Conservation (phyloP, 2,329 filamentous ascomycete genomes). For the Hypoxylon sp. region DNA sequence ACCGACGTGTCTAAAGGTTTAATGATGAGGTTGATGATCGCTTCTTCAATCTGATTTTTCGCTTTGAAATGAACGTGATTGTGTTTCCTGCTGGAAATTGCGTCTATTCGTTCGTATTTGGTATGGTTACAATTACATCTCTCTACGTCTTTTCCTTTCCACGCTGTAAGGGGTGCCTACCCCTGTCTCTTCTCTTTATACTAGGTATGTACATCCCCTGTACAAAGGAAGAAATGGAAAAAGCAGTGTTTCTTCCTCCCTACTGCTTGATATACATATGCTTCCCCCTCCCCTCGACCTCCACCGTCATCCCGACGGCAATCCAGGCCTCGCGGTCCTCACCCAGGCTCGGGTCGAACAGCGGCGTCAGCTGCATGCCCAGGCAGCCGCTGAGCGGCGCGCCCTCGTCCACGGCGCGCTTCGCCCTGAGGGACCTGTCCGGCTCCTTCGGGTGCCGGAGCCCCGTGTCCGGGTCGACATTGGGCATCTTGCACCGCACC, state of each 20-base stretch:
- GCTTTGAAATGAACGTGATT: not conserved
- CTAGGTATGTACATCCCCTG: not conserved
- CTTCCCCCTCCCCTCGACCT: constrained; percentile 60
- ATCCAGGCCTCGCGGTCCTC: constrained; percentile 57
- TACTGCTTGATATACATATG: constrained; percentile 58
- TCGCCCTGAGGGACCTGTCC: constrained; percentile 67
- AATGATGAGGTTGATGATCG: constrained; percentile 22
- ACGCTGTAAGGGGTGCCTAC: no score
- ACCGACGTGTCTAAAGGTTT: constrained; percentile 5
- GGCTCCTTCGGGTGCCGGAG: constrained; percentile 66
- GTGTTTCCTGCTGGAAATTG: not conserved
- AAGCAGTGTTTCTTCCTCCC: constrained; percentile 5
- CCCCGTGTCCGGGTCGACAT: constrained; percentile 73
- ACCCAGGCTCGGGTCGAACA: constrained; percentile 55
- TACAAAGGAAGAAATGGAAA: not conserved
- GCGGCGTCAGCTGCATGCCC: constrained; percentile 74
- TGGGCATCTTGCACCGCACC: constrained; percentile 77
- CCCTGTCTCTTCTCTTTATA: no score
- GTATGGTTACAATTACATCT: not conserved
- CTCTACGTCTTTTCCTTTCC: no score
- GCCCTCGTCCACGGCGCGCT: constrained; percentile 70
- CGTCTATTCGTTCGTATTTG: constrained; percentile 12
- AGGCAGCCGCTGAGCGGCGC: constrained; percentile 68
- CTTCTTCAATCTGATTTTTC: constrained; percentile 3
- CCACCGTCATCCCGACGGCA: constrained; percentile 67